These are phyloP conservation scores for Mucor piriformis DNA, from an alignment of 371 early-diverging fungal species.

Conservation along the genomic window DNA sequence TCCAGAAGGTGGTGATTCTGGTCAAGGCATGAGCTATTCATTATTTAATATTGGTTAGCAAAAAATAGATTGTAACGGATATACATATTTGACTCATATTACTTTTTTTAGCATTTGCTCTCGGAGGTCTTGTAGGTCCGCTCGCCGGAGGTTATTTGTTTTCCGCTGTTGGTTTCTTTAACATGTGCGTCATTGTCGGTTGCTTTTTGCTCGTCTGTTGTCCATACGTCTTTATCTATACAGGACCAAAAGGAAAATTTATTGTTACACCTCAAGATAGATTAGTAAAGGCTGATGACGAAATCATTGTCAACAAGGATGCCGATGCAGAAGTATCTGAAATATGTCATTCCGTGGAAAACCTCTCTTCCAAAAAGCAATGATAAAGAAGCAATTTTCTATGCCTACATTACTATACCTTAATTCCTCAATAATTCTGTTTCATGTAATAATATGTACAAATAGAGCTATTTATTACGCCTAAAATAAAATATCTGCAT, in stretches of 20 bases:
- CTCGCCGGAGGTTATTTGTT: slow-evolving; percentile 24
- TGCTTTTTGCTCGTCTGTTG: slow-evolving; percentile 27
- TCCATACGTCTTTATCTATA: slow-evolving; percentile 33
- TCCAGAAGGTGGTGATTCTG: slow-evolving; percentile 40
- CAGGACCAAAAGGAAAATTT: slow-evolving; percentile 24
- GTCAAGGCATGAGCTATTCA: slow-evolving; percentile 50
- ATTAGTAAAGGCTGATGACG: too few relatives aligned
- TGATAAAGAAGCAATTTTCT: too few relatives aligned
- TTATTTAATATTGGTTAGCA: slow-evolving; percentile 45
- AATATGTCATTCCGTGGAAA: too few relatives aligned
- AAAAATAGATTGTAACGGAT: too few relatives aligned
- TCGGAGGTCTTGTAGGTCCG: slow-evolving; percentile 35
- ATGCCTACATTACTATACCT: too few relatives aligned
- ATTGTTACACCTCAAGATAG: slow-evolving; percentile 10
- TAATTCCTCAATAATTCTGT: too few relatives aligned
- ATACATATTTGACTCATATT: neutral
- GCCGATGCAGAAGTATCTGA: too few relatives aligned
- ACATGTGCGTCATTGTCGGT: slow-evolving; percentile 22
- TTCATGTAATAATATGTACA: too few relatives aligned
- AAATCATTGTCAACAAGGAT: too few relatives aligned
- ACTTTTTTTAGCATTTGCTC: slow-evolving; percentile 34
- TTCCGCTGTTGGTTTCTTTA: slow-evolving; percentile 22
- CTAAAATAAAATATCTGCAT: neutral
- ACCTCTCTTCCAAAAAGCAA: too few relatives aligned
- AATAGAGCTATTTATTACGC: neutral